These are phyloP conservation scores for Galerina sulciceps DNA, from an alignment of 768 basidiomycete species.

Conservation along the genomic window DNA sequence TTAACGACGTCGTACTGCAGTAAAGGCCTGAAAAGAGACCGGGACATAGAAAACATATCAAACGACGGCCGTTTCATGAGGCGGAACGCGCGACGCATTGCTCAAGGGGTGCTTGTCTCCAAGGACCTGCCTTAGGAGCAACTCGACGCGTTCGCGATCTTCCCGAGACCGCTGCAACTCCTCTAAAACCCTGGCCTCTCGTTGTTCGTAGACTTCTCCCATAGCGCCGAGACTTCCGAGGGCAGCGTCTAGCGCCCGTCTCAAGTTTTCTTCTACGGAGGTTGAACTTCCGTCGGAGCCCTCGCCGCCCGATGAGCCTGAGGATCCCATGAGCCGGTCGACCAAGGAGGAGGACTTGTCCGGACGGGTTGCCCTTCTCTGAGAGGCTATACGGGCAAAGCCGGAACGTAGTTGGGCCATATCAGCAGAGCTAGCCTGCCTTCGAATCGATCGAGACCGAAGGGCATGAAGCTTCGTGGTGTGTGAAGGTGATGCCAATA, in stretches of 20 bases:
- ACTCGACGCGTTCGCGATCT: constrained; percentile 69
- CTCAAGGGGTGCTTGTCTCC: constrained; percentile 32
- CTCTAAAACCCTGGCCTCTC: constrained; percentile 71
- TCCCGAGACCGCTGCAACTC: constrained; percentile 69
- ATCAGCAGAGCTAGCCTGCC: constrained; percentile 54
- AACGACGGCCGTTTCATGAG: background rate
- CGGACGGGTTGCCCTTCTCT: constrained; percentile 52
- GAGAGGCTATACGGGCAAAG: constrained; percentile 63
- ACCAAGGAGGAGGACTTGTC: constrained; percentile 46
- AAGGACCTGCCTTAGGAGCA: constrained; percentile 69
- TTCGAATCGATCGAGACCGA: constrained; percentile 71
- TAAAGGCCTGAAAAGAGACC: background rate
- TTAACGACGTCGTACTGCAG: background rate
- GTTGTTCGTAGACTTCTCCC: constrained; percentile 66
- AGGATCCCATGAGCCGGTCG: constrained; percentile 51
- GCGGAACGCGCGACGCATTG: background rate
- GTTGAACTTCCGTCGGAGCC: constrained; percentile 60
- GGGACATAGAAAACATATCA: background rate
- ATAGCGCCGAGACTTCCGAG: constrained; percentile 68
- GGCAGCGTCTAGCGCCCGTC: constrained; percentile 69
- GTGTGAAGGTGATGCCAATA: constrained; percentile 78
- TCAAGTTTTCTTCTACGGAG: constrained; percentile 65
- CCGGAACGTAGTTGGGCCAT: constrained; percentile 56
- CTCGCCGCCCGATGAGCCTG: constrained; percentile 50
- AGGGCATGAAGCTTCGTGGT: constrained; percentile 66